phyloP scores from a whole-genome alignment of 2,329 filamentous ascomycete species.

The Apiospora sp. region DNA sequence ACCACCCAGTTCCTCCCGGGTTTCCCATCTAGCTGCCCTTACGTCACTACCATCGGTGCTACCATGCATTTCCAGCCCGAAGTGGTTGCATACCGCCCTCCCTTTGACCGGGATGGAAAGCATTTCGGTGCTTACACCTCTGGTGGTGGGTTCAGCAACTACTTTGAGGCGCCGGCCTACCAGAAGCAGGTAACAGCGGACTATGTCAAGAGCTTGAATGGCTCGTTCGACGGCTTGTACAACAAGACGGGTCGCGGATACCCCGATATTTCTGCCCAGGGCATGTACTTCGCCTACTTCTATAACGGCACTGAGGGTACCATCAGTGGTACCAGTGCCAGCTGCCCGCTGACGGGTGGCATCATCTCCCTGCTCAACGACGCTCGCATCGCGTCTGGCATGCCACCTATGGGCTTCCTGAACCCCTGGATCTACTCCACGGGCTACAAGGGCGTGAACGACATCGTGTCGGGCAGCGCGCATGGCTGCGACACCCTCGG shows the following conservation, averaged over 20 bases:
- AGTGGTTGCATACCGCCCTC: constrained; percentile 42
- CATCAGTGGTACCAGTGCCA: constrained; percentile 56
- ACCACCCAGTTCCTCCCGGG: constrained; percentile 55
- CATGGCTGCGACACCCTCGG: constrained; percentile 43
- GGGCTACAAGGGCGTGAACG: constrained; percentile 40
- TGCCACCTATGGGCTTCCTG: constrained; percentile 63
- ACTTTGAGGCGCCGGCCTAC: constrained; percentile 51
- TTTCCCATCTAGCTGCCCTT: constrained; percentile 59
- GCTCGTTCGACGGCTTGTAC: constrained; percentile 52
- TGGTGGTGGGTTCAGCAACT: constrained; percentile 56
- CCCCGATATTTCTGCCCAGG: constrained; percentile 68
- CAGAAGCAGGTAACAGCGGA: constrained; percentile 58
- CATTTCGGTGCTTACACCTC: constrained; percentile 47
- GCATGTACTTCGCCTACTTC: constrained; percentile 41
- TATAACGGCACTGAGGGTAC: constrained; percentile 40
- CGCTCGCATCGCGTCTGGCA: constrained; percentile 62
- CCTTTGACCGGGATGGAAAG: constrained; percentile 36
- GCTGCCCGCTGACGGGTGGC: constrained; percentile 68
- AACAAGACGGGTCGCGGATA: constrained; percentile 62
- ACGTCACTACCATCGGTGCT: constrained; percentile 40
- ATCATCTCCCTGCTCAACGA: constrained; percentile 73
- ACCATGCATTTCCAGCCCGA: constrained; percentile 48
- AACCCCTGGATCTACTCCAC: constrained; percentile 66
- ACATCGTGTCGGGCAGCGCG: constrained; percentile 45
- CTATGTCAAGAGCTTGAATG: constrained; percentile 38